Evolutionary conservation across 2,329 filamentous ascomycete genomes (phyloP).

Genomic region (Colletotrichum theobromicola): DNA sequence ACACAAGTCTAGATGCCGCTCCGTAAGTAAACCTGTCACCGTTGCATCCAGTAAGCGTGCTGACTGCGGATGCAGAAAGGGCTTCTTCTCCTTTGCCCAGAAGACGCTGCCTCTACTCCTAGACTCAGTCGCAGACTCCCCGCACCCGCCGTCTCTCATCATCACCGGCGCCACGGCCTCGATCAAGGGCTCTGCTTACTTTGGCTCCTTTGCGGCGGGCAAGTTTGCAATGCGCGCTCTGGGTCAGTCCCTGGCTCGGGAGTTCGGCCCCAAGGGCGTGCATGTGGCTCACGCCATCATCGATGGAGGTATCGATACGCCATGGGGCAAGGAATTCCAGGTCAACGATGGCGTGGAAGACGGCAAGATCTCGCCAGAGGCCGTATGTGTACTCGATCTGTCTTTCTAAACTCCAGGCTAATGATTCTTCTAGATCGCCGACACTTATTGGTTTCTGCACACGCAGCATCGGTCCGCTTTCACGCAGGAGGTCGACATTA

Average conservation of each 20-base stretch:
- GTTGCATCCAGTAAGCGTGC: neutral
- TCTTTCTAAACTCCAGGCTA: neutral
- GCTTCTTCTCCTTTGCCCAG: slow-evolving; percentile 80
- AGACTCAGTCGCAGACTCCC: slow-evolving; percentile 56
- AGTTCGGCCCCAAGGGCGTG: slow-evolving; percentile 84
- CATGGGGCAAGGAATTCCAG: slow-evolving; percentile 62
- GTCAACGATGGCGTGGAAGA: slow-evolving; percentile 53
- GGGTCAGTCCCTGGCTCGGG: slow-evolving; percentile 76
- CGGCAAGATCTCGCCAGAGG: slow-evolving; percentile 75
- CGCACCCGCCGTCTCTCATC: slow-evolving; percentile 78
- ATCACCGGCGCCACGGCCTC: slow-evolving; percentile 89
- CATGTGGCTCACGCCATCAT: slow-evolving; percentile 85
- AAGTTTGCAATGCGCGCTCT: slow-evolving; percentile 83
- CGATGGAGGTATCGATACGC: slow-evolving; percentile 86
- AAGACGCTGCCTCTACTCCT: slow-evolving; percentile 73
- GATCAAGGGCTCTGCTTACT: slow-evolving; percentile 71
- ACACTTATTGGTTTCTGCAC: slow-evolving; percentile 85
- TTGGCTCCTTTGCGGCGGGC: slow-evolving; percentile 75
- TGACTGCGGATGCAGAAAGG: slow-evolving; percentile 44
- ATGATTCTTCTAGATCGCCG: slow-evolving; percentile 70
- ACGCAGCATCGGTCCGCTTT: slow-evolving; percentile 80
- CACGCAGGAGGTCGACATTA: slow-evolving; percentile 80
- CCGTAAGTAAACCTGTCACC: slow-evolving; percentile 46
- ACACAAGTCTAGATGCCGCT: slow-evolving; percentile 48
- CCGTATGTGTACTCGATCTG: slow-evolving; percentile 52